Evolutionary conservation across 2,329 filamentous ascomycete species (phyloP), one percentile per base, ranked within the genome.

Genomic region (Teratosphaeria gauchensis): DNA sequence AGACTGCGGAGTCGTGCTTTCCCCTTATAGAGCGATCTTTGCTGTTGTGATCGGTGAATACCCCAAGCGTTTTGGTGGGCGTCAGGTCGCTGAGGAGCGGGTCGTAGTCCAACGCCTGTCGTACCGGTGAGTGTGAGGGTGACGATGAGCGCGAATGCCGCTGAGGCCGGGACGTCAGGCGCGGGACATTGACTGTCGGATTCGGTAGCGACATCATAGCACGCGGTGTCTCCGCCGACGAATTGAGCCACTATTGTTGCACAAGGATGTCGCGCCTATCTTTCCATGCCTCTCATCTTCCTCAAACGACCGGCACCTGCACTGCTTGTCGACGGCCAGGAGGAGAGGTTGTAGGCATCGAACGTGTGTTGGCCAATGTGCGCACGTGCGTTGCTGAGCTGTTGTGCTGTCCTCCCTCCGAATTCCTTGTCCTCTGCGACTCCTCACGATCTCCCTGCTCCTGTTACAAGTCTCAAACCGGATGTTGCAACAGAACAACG

Each of bases 11-110:
- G 58, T 74, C 69, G 60, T 73, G 72, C 33, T 60, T 59, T 33
- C 32, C 51, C 19, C 56, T 53, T 6, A 65, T 59, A 5, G 42
- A 48, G 5, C 3, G n/a, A 9, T n/a, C 42, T 38, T 30, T 38
- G 30, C 56, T 56, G 12, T 64, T 57, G 32, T 69, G 68, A 76
- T 78, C 21, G 80, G 80, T 78, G 64, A 89, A 80, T 16, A 84
- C 81, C 60, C 85, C 80, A 61, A 87, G 75, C 30, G 82, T 85
- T 31, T 80, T 79, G 42, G 80, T 75, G 1, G 86, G 86, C 3
- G 82, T 80, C 31, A 89, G 77, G 66, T 82, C 80, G 60, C 80
- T 75, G 59, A 89, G 77, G 42, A 89, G 77, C 16, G 69, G 65
- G 54, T 74, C 72, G 54, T 62, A 59, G 56, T 68, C 66, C 38